phyloP scores from a whole-genome alignment of 768 basidiomycete genomes.

The Tulasnella sp. region DNA sequence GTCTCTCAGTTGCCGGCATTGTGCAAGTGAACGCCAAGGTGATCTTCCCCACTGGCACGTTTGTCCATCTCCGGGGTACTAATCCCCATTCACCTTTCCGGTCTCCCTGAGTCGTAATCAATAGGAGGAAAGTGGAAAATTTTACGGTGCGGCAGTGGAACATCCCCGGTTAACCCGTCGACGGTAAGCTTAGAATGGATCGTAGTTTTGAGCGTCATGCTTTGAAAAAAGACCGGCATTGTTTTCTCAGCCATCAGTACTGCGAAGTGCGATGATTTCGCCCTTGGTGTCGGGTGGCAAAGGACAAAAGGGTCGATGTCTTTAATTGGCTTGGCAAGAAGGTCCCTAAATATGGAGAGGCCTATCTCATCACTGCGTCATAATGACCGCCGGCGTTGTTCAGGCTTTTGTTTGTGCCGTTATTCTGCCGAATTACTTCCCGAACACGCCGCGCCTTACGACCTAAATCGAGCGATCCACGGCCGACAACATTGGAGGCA shows the following conservation, averaged over 20 bases:
- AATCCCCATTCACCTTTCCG: too few species aligned
- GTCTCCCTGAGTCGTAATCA: too few species aligned
- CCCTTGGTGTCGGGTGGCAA: not conserved
- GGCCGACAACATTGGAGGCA: too few species aligned
- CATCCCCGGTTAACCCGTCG: too few species aligned
- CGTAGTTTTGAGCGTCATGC: too few species aligned
- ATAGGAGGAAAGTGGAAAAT: too few species aligned
- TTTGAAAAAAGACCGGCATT: too few species aligned
- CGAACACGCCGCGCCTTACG: not conserved
- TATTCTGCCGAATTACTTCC: not conserved
- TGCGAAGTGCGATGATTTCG: not conserved
- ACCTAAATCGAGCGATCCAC: not conserved
- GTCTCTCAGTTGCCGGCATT: not conserved
- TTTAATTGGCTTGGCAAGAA: not conserved
- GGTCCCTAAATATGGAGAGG: not conserved
- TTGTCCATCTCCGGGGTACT: too few species aligned
- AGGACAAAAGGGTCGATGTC: not conserved
- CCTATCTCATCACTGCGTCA: not conserved
- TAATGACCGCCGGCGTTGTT: not conserved
- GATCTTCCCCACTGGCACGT: too few species aligned
- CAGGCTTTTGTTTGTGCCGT: not conserved
- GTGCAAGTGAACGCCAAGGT: not conserved
- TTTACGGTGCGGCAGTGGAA: too few species aligned
- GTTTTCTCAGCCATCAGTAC: too few species aligned
- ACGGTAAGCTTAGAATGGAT: too few species aligned